Evolutionary conservation across 805 yeast species (phyloP).

Genomic region (Candida multigemmis): DNA sequence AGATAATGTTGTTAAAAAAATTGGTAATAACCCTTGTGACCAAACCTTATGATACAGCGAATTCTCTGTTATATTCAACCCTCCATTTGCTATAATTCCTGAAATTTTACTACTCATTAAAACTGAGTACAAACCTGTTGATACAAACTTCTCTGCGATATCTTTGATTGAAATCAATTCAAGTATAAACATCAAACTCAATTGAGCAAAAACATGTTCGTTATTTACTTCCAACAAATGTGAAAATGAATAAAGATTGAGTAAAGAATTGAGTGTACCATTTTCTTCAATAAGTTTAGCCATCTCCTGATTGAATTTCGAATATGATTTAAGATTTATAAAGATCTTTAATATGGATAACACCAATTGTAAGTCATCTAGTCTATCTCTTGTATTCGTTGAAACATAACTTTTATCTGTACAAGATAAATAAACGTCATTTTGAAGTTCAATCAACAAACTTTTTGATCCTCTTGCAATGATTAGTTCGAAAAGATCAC

Average conservation of each 20-base stretch:
- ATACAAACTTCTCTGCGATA: conserved; percentile 59
- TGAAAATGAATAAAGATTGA: conserved; percentile 61
- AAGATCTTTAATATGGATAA: conserved; percentile 57
- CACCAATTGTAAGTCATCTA: conserved; percentile 58
- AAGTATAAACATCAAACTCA: conserved; percentile 57
- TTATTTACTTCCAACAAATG: conserved; percentile 50
- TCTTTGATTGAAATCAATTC: conserved; percentile 55
- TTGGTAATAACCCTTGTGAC: conserved; percentile 75
- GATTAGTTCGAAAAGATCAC: conserved; percentile 52
- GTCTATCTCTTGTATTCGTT: conserved; percentile 33
- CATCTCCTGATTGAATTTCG: conserved; percentile 38
- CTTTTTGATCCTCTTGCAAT: conserved; percentile 59
- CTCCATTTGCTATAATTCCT: conserved; percentile 55
- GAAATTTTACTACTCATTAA: conserved; percentile 72
- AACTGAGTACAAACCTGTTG: conserved; percentile 54
- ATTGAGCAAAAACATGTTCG: conserved; percentile 65
- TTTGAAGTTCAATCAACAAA: conserved; percentile 49
- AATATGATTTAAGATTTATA: conserved; percentile 38
- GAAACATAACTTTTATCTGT: conserved; percentile 21
- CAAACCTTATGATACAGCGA: conserved; percentile 68
- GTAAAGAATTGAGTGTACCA: conserved; percentile 53
- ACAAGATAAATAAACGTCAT: conserved; percentile 38
- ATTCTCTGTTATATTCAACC: conserved; percentile 39
- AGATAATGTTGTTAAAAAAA: conserved; percentile 49
- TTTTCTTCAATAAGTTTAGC: conserved; percentile 44